phyloP scores from a whole-genome alignment of 495 filamentous ascomycete species.

The Hamigera avellanea region DNA sequence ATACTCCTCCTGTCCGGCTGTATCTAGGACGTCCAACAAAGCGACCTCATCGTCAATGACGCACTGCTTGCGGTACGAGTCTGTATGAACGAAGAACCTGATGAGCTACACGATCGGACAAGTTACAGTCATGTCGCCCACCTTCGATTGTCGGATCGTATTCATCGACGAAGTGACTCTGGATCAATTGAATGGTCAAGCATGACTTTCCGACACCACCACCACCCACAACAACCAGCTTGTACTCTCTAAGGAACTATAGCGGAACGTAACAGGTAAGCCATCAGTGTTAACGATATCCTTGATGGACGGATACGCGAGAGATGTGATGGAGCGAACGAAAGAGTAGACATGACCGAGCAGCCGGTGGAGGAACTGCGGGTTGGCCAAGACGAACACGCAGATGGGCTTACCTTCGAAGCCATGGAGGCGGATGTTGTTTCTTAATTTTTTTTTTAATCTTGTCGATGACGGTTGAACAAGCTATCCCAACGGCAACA shows the following conservation, averaged over 20 bases:
- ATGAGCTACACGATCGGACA: conserved; percentile 11
- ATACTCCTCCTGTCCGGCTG: conserved; percentile 97
- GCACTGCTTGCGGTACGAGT: conserved; percentile 99
- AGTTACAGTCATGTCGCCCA: conserved; percentile 29
- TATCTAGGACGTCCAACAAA: conserved; percentile 93
- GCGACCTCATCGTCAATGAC: conserved; percentile 97
- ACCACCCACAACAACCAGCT: conserved; percentile 94
- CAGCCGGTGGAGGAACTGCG: conserved; percentile 2
- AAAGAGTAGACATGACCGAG: background rate
- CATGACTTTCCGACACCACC: conserved; percentile 99
- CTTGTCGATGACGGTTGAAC: background rate
- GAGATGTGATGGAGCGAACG: conserved; percentile 2
- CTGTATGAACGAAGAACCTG: conserved; percentile 32
- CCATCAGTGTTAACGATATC: background rate
- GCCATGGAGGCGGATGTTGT: conserved; percentile 15
- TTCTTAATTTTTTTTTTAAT: conserved; percentile 3
- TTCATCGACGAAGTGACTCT: conserved; percentile 97
- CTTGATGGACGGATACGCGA: background rate
- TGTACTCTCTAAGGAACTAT: conserved; percentile 97
- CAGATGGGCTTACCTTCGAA: conserved; percentile 17
- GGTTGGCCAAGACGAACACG: background rate
- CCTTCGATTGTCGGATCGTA: conserved; percentile 99
- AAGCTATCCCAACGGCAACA: conserved; percentile 14
- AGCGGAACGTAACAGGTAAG: background rate
- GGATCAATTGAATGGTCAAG: conserved; percentile 97